Evolutionary conservation across 768 basidiomycete species (phyloP).

Genomic region (Omphalotus guepiniiformis): DNA sequence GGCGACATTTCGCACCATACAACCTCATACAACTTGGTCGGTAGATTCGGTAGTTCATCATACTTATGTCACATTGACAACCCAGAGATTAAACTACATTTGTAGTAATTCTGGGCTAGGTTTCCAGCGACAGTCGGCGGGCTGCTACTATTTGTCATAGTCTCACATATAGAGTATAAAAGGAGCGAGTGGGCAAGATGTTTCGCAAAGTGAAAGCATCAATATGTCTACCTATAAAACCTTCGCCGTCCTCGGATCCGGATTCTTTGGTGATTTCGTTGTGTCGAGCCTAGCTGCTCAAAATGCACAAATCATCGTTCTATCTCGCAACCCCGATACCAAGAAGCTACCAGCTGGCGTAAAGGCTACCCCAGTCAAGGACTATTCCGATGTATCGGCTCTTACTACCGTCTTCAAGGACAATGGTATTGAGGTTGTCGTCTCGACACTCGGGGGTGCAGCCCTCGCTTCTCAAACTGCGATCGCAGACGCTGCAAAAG

Average conservation of each 20-base stretch:
- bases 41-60: too few species aligned
- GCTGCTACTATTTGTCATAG: too few species aligned
- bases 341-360: slow-evolving; percentile 18
- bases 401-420: slow-evolving; percentile 24
- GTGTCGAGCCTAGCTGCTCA: slow-evolving; percentile 1
- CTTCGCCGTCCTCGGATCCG: slow-evolving; percentile 29
- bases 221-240: too few species aligned
- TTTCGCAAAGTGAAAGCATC: too few species aligned
- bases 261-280: slow-evolving; percentile 25
- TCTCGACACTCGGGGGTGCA: slow-evolving; percentile 26
- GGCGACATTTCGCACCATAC: too few species aligned
- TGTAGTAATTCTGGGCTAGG: too few species aligned
- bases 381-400: slow-evolving; percentile 21
- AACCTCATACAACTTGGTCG: too few species aligned
- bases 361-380: slow-evolving; percentile 20
- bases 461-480: slow-evolving; percentile 20
- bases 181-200: too few species aligned
- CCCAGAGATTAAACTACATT: too few species aligned
- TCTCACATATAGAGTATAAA: too few species aligned
- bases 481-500: slow-evolving; percentile 31
- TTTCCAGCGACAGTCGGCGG: too few species aligned
- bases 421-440: slow-evolving; percentile 29
- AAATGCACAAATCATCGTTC: slow-evolving; percentile 10
- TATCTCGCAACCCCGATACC: slow-evolving; percentile 12
- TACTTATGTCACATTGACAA: too few species aligned